Base-by-base conservation (phyloP, 805 yeast genomes). In the Suhomyces pyralidae region DNA sequence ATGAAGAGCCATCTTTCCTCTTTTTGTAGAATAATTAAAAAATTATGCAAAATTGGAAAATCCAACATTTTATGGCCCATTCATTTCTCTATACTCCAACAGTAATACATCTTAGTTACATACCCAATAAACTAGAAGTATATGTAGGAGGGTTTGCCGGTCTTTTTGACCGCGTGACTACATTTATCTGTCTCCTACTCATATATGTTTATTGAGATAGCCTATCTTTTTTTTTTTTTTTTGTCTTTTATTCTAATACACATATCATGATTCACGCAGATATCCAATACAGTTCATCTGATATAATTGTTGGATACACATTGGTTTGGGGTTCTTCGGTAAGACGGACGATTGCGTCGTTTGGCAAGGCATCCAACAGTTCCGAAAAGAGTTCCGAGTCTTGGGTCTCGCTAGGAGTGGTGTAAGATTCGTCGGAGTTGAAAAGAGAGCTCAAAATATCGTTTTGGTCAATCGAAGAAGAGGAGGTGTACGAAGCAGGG, bases 371-470 rank as follows among this genome's bases (percentile, higher is more conserved):
- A 43, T 49, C 55, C 43, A 54, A 25, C 43, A 51, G 49, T 8
- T 54, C 51, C 17, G 55, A 50, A 30, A 57, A 53, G 32, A 58
- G 44, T 25, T 58, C 66, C 7, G 60, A 60, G 5, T 52, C 60
- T 7, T 48, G 40, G 14, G 38, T 38, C 7, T 58, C 49, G 25
- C 51, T 53, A 43, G 52, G 55, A n/a, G 58, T 54, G 19, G 58
- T 48, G n/a, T 51, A 53, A 1, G 64, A 56, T 15, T 56, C 51
- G 22, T 52, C 52, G 10, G 61, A 48, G 38, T 51, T 60, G 51
- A 57, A 59, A 20, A 55, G 55, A 2, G 61, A 55, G 50, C 67
- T 65, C 26, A 64, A 52, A 44, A 66, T 59, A 46, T 65, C 70
- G 32, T 55, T 55, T 15, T 56, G 55, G 8, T 61, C 57, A 7